Conservation (phyloP, 2,329 filamentous ascomycete species). For the Aspergillus fischeri region DNA sequence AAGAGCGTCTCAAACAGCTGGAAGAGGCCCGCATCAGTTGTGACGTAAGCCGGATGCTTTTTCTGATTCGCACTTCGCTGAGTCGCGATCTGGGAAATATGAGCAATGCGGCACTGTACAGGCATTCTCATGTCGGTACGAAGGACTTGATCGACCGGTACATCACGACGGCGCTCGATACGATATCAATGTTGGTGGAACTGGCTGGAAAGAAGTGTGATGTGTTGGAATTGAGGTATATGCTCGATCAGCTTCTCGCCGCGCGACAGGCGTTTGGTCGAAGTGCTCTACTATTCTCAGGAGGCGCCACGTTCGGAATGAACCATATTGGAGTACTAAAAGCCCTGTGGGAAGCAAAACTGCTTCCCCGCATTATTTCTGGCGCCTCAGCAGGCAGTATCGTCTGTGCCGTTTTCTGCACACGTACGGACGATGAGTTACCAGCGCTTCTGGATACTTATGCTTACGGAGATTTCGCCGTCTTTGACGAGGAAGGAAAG, state of each 20-base stretch:
- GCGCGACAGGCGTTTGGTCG: constrained; percentile 79
- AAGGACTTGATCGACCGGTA: constrained; percentile 85
- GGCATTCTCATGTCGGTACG: constrained; percentile 78
- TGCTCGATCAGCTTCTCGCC: constrained; percentile 66
- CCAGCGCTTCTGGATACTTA: constrained; percentile 65
- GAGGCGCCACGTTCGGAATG: constrained; percentile 88
- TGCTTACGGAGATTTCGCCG: constrained; percentile 72
- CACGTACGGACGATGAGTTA: constrained; percentile 72
- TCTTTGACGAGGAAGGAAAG: constrained; percentile 65
- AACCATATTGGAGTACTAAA: constrained; percentile 86
- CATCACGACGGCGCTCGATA: constrained; percentile 71
- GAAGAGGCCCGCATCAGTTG: constrained; percentile 68
- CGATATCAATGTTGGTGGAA: constrained; percentile 68
- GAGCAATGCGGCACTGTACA: constrained; percentile 77
- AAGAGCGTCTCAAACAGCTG: constrained; percentile 65
- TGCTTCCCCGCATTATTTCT: constrained; percentile 81
- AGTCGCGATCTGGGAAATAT: constrained; percentile 81
- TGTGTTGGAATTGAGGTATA: constrained; percentile 54
- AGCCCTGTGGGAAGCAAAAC: constrained; percentile 66
- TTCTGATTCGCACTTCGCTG: constrained; percentile 73
- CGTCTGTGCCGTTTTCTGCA: constrained; percentile 75
- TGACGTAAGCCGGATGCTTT: constrained; percentile 73
- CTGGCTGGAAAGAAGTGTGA: constrained; percentile 50
- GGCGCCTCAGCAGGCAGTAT: constrained; percentile 86
- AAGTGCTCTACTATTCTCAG: constrained; percentile 76